Conservation (phyloP, 2,329 filamentous ascomycete genomes). For the Aspergillus quadricinctus region DNA sequence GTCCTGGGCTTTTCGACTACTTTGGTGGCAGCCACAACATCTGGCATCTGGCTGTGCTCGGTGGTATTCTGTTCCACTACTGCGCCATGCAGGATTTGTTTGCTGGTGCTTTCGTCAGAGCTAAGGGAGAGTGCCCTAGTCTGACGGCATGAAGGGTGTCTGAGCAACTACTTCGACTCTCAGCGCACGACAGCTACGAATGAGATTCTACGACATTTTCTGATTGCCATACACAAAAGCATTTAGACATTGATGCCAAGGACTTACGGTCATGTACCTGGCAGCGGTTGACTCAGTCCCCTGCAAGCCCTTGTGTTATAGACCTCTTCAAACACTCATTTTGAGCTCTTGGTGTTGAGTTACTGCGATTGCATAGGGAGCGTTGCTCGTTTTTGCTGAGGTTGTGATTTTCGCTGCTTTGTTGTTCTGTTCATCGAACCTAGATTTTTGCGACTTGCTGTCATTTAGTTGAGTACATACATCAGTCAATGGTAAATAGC, state of each 20-base stretch:
- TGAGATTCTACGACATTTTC: neutral
- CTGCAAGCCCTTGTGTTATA: conserved; percentile 6
- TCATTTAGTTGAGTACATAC: neutral
- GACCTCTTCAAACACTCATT: conserved; percentile 3
- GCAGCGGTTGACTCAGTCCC: neutral
- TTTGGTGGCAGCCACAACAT: conserved; percentile 94
- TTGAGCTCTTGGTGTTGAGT: neutral
- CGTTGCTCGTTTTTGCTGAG: conserved; percentile 4
- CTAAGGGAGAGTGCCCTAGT: conserved; percentile 46
- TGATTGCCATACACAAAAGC: conserved; percentile 2
- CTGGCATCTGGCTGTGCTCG: conserved; percentile 92
- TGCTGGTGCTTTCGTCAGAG: conserved; percentile 66
- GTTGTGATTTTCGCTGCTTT: neutral
- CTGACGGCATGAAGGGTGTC: conserved; percentile 18
- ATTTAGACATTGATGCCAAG: neutral
- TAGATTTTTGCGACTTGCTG: neutral
- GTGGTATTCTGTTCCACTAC: conserved; percentile 97
- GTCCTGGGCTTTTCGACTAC: conserved; percentile 90
- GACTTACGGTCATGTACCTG: neutral
- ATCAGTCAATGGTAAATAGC: neutral
- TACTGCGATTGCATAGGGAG: conserved; percentile 17
- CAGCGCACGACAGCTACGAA: neutral
- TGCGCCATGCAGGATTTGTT: conserved; percentile 95
- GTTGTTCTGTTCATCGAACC: neutral
- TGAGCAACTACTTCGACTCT: neutral